phyloP scores from a whole-genome alignment of 2,329 filamentous ascomycete species.

The Amauroascus niger region DNA sequence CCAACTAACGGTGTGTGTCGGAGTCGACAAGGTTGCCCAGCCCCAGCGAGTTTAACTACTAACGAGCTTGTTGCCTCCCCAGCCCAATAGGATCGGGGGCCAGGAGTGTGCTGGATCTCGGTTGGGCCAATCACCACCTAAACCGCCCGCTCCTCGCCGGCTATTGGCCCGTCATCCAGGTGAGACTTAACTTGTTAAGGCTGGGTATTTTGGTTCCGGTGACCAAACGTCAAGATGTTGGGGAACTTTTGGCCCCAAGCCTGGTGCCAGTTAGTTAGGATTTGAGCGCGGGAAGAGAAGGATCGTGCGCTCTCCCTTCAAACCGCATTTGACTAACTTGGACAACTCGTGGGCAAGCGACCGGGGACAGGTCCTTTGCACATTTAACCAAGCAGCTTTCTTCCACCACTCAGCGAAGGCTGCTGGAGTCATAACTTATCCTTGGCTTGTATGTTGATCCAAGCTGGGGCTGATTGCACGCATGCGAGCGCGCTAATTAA shows the following conservation, averaged over 20 bases:
- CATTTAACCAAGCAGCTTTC: too few relatives aligned
- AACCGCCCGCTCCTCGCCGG: background rate
- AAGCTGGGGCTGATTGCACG: too few relatives aligned
- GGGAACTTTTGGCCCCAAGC: too few relatives aligned
- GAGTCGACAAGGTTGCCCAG: slow-evolving; percentile 2
- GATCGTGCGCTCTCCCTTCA: background rate
- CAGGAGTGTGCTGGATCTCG: background rate
- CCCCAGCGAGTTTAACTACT: background rate
- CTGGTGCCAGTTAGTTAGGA: background rate
- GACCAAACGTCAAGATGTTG: too few relatives aligned
- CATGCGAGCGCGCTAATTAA: too few relatives aligned
- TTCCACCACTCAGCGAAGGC: too few relatives aligned
- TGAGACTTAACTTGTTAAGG: too few relatives aligned
- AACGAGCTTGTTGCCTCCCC: background rate
- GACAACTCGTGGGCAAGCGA: too few relatives aligned
- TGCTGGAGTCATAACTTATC: too few relatives aligned
- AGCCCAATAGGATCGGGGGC: background rate
- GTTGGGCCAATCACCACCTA: background rate
- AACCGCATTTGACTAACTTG: too few relatives aligned
- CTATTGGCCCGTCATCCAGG: background rate
- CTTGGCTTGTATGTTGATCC: too few relatives aligned
- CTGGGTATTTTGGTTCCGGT: background rate
- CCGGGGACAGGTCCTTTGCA: too few relatives aligned
- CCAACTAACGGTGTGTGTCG: background rate
- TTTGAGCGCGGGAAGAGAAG: background rate